Evolutionary conservation across 371 early-diverging fungal species (phyloP).

Genomic region (Rhizopus sp.): DNA sequence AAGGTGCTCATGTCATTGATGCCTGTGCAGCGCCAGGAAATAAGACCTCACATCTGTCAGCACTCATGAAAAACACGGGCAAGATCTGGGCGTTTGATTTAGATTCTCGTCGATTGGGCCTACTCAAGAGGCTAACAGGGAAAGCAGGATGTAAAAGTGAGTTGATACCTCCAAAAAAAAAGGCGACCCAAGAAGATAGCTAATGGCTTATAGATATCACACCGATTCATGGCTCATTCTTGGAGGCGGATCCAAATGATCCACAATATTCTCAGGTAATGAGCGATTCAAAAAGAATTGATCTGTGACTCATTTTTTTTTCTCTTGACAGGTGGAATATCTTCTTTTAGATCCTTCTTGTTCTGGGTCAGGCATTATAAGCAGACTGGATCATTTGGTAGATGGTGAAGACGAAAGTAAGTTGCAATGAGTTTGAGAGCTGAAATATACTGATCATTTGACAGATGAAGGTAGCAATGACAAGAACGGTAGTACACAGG

Average conservation of each 20-base stretch:
- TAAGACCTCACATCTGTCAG: slow-evolving; percentile 92
- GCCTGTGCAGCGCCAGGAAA: slow-evolving; percentile 99
- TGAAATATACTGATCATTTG: background rate
- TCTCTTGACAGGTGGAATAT: slow-evolving; percentile 70
- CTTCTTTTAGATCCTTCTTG: slow-evolving; percentile 98
- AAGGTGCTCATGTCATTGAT: slow-evolving; percentile 82
- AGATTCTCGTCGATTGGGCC: slow-evolving; percentile 77
- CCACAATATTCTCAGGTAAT: slow-evolving; percentile 57
- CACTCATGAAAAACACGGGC: slow-evolving; percentile 86
- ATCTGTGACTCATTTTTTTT: background rate
- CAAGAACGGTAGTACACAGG: slow-evolving; percentile 35
- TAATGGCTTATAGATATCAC: slow-evolving; percentile 51
- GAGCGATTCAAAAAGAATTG: slow-evolving; percentile 6
- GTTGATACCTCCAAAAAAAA: slow-evolving; percentile 8
- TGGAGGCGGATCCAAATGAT: slow-evolving; percentile 66
- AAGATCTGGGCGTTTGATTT: slow-evolving; percentile 92
- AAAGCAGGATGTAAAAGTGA: slow-evolving; percentile 86
- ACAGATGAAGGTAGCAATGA: slow-evolving; percentile 14
- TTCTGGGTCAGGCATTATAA: slow-evolving; percentile 96
- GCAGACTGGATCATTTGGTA: slow-evolving; percentile 80
- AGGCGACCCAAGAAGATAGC: background rate
- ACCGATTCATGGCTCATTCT: slow-evolving; percentile 66
- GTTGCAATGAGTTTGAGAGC: background rate
- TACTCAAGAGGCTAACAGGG: slow-evolving; percentile 71
- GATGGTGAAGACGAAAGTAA: slow-evolving; percentile 55